A percentile compares a stretch with the other conserved stretches of the same genome.
Evolutionary conservation across 2,329 filamentous ascomycete genomes (phyloP).

Genomic region (Epichloe uncinata): DNA sequence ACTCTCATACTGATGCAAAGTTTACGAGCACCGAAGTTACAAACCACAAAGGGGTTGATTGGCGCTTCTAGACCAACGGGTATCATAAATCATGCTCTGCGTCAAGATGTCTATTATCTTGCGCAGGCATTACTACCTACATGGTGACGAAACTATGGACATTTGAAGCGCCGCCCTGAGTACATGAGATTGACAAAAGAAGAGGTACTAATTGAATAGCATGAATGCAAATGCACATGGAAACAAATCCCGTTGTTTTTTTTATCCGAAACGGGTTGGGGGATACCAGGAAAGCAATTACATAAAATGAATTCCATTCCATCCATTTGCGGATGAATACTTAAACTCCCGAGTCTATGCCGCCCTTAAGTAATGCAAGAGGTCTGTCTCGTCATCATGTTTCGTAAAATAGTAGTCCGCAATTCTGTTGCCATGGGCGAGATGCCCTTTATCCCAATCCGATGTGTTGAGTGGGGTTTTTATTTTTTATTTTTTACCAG

Average conservation of each 20-base stretch:
- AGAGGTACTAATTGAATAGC: neutral
- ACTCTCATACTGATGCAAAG: no score
- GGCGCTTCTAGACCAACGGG: no score
- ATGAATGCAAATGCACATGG: neutral
- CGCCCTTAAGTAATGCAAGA: conserved; percentile 17
- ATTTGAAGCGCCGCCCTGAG: neutral
- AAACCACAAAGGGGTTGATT: no score
- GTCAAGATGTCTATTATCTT: neutral
- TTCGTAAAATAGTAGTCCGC: conserved; percentile 10
- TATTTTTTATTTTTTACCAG: conserved; percentile 28
- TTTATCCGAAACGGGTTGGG: neutral
- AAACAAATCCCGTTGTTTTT: neutral
- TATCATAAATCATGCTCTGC: neutral
- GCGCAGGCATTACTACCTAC: neutral
- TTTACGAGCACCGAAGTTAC: no score
- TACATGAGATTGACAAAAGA: neutral
- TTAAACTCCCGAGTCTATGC: conserved; percentile 23
- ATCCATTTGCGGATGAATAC: conserved; percentile 16
- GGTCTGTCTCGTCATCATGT: conserved; percentile 21
- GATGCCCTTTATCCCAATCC: neutral
- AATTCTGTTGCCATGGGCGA: conserved; percentile 10
- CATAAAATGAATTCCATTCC: conserved; percentile 18
- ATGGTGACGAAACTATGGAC: conserved; percentile 1
- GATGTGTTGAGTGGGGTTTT: neutral
- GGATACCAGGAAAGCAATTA: neutral